These are phyloP conservation scores for Schizosaccharomyces cryophilus DNA, from an alignment of 805 yeast species.

Conservation along the genomic window DNA sequence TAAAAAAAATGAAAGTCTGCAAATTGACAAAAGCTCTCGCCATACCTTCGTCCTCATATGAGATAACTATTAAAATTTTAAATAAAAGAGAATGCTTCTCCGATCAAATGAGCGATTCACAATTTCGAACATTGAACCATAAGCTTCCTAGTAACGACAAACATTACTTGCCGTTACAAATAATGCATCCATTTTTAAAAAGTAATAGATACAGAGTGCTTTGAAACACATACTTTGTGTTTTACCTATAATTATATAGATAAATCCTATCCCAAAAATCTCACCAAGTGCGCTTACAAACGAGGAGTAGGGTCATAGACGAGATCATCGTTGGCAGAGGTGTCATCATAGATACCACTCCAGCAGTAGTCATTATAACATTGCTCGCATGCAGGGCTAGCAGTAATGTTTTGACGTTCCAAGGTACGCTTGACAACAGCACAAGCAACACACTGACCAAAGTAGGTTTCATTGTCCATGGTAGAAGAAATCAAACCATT, in stretches of 20 bases:
- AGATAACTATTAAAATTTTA: too few species aligned
- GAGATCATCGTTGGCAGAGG: not conserved
- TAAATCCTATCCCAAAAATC: not conserved
- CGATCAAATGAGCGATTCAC: too few species aligned
- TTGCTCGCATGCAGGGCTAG: slow-evolving; percentile 35
- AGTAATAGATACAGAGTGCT: too few species aligned
- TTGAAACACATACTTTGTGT: too few species aligned
- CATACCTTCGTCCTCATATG: too few species aligned
- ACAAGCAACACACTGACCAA: slow-evolving; percentile 57
- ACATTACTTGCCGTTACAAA: too few species aligned
- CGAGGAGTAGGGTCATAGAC: not conserved
- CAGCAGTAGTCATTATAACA: slow-evolving; percentile 62
- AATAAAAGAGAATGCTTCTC: too few species aligned
- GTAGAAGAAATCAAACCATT: slow-evolving; percentile 57
- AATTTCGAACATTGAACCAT: too few species aligned
- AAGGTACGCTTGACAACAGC: slow-evolving; percentile 59
- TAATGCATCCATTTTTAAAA: too few species aligned
- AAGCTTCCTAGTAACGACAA: too few species aligned
- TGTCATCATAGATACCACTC: slow-evolving; percentile 15
- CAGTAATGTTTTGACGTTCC: slow-evolving; percentile 36
- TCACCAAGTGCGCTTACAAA: not conserved
- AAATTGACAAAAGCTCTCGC: too few species aligned
- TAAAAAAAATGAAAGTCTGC: too few species aligned
- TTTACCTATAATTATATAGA: not conserved
- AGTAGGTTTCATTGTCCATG: slow-evolving; percentile 30